These are phyloP conservation scores for Mycena polygramma DNA, from an alignment of 768 basidiomycete species.

Conservation along the genomic window DNA sequence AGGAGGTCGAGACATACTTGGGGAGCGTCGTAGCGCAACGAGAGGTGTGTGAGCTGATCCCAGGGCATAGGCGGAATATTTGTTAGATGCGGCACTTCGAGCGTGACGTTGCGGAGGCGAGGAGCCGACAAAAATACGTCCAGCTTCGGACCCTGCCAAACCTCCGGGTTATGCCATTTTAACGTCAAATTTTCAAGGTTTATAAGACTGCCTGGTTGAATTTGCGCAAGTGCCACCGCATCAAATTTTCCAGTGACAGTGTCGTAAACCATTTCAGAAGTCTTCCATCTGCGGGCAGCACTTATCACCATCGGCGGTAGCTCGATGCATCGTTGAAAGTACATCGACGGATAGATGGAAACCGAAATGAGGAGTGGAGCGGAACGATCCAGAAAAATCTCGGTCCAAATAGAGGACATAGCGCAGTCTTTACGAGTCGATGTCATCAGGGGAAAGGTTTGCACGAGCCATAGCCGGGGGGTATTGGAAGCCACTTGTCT, in stretches of 20 bases:
- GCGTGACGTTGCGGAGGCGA: conserved; percentile 10
- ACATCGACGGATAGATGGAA: background rate
- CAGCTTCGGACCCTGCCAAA: background rate
- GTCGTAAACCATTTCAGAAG: no score
- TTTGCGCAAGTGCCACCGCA: background rate
- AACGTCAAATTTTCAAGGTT: background rate
- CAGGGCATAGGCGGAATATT: conserved; percentile 19
- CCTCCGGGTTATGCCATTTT: background rate
- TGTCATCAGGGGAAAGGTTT: background rate
- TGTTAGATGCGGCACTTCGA: background rate
- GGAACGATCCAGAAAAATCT: conserved; percentile 24
- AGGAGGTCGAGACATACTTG: conserved; percentile 25
- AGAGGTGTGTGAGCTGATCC: conserved; percentile 13
- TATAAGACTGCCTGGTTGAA: background rate
- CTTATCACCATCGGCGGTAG: background rate
- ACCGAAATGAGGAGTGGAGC: conserved; percentile 5
- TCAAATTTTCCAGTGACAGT: background rate
- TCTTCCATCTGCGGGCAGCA: background rate
- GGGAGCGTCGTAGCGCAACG: conserved; percentile 3
- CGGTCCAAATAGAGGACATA: background rate
- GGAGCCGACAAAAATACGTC: conserved; percentile 5
- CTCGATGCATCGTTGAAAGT: no score
- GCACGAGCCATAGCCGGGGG: conserved; percentile 5
- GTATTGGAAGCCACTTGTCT: conserved; percentile 11
- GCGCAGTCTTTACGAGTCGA: background rate